phyloP scores from a whole-genome alignment of 257 asterid genomes.

The Lycium ferocissimum region DNA sequence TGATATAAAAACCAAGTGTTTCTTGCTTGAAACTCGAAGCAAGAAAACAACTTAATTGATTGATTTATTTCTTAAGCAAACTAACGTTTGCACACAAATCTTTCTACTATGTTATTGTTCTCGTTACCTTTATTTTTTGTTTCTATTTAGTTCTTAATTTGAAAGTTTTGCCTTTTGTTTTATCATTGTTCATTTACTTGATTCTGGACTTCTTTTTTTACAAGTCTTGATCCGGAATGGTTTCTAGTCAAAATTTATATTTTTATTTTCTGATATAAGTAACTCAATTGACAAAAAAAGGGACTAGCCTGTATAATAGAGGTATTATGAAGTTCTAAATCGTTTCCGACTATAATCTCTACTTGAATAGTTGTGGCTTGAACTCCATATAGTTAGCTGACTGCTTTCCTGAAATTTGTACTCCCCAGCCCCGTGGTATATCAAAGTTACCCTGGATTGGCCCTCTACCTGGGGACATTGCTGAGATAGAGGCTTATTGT shows the following conservation, averaged over 20 bases:
- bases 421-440: constrained; percentile 55
- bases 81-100: background rate
- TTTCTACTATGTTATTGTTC: background rate
- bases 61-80: background rate
- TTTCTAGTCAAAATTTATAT: background rate
- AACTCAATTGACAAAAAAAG: background rate
- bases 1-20: background rate
- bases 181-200: background rate
- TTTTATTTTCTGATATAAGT: constrained; percentile 16
- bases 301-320: background rate
- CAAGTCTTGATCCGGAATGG: background rate
- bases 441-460: constrained; percentile 77
- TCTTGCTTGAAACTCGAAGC: background rate
- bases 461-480: constrained; percentile 96
- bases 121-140: background rate
- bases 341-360: background rate
- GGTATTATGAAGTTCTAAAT: background rate
- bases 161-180: background rate
- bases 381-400: constrained; percentile 34
- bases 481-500: constrained; percentile 98
- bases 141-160: constrained; percentile 1
- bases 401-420: constrained; percentile 45
- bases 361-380: constrained; percentile 12
- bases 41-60: background rate
- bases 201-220: background rate